These are phyloP conservation scores for Canavalia ensiformis DNA, from an alignment of 306 rosid species.

Conservation along the genomic window DNA sequence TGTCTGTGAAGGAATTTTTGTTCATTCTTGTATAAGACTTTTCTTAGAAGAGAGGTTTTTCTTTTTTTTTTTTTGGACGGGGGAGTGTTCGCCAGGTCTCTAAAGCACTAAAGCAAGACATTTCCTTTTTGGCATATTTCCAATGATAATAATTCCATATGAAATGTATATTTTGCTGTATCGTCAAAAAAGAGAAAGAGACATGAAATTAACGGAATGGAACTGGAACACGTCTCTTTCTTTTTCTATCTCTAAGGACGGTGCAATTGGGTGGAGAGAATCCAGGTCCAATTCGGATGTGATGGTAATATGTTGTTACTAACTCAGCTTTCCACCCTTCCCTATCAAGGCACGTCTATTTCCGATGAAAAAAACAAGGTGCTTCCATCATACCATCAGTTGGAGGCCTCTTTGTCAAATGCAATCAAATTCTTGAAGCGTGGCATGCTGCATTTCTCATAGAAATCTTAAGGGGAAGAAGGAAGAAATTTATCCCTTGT, in stretches of 20 bases:
- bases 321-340: not conserved
- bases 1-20: not conserved
- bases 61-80: too few species aligned
- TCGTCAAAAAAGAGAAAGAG: not conserved
- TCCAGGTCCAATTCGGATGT: not conserved
- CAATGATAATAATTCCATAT: not conserved
- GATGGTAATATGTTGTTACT: slow-evolving; percentile 4
- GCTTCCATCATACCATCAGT: not conserved
- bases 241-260: not conserved
- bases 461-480: not conserved
- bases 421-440: not conserved
- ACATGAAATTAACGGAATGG: not conserved
- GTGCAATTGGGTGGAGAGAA: not conserved
- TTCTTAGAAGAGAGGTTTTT: not conserved
- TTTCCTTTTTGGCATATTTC: not conserved
- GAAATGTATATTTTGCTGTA: not conserved
- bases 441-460: not conserved
- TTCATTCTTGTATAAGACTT: not conserved
- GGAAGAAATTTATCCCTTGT: not conserved
- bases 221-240: not conserved
- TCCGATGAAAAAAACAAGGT: not conserved
- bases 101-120: not conserved
- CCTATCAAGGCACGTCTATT: not conserved
- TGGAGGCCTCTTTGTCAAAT: not conserved
- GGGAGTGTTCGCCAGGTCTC: too few species aligned